These are phyloP conservation scores for Rosa lucieae DNA, from an alignment of 306 rosid genomes.

Conservation along the genomic window DNA sequence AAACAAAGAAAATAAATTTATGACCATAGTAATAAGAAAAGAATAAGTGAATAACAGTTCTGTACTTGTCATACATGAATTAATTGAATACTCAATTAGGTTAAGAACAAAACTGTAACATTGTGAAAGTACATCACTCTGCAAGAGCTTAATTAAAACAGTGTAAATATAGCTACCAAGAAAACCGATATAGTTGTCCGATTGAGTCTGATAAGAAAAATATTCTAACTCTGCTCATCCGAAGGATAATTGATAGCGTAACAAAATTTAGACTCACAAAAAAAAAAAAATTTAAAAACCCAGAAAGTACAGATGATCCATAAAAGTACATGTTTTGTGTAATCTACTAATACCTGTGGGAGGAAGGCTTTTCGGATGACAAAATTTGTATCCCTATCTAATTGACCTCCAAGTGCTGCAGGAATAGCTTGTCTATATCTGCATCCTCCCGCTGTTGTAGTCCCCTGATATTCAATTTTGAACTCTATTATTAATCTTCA, in stretches of 20 bases:
- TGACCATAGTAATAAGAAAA: constrained; percentile 10
- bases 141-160: neutral
- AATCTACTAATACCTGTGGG: constrained; percentile 60
- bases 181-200: too few relatives aligned
- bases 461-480: constrained; percentile 47
- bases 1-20: constrained; percentile 8
- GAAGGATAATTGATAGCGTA: neutral
- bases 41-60: neutral
- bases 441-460: constrained; percentile 75
- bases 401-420: constrained; percentile 57
- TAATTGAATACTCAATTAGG: neutral
- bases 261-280: neutral
- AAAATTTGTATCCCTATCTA: constrained; percentile 65
- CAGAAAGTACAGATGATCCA: neutral
- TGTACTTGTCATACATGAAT: neutral
- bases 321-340: constrained; percentile 10
- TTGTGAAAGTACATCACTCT: neutral
- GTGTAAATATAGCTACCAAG: neutral
- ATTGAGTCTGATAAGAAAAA: too few relatives aligned
- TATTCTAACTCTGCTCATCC: too few relatives aligned
- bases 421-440: constrained; percentile 93
- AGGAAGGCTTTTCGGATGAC: constrained; percentile 87
- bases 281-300: too few relatives aligned
- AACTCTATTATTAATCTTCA: neutral
- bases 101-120: neutral